These are phyloP conservation scores for Beauveria asiatica DNA, from an alignment of 2,329 filamentous ascomycete species.

Conservation along the genomic window DNA sequence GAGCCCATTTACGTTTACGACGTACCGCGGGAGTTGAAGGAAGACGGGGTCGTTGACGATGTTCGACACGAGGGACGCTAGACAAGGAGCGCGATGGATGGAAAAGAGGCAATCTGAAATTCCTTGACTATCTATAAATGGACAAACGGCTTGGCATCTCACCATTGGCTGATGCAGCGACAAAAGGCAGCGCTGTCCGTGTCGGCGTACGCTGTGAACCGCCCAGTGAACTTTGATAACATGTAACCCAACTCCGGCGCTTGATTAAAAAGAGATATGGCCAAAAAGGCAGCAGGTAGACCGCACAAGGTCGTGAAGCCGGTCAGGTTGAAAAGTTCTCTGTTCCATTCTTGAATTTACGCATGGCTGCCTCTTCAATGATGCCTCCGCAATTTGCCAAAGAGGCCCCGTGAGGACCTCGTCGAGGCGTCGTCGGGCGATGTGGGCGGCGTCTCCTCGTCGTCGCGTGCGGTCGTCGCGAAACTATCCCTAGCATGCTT, in stretches of 20 bases:
- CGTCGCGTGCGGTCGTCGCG: slow-evolving; percentile 15
- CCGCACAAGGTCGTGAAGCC: neutral
- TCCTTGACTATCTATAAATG: neutral
- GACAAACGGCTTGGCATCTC: neutral
- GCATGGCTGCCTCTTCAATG: neutral
- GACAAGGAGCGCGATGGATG: too few relatives aligned
- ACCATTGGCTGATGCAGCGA: neutral
- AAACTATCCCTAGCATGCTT: slow-evolving; percentile 34
- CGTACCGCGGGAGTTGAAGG: slow-evolving; percentile 64
- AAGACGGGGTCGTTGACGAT: neutral
- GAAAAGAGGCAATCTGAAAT: neutral
- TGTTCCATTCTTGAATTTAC: too few relatives aligned
- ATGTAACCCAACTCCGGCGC: slow-evolving; percentile 7
- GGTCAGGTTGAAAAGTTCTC: neutral
- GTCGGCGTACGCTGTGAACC: slow-evolving; percentile 7
- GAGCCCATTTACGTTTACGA: slow-evolving; percentile 73
- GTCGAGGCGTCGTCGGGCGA: slow-evolving; percentile 25
- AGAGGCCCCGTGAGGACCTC: slow-evolving; percentile 19
- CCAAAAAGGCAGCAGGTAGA: neutral
- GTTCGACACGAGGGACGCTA: neutral
- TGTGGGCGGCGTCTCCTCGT: slow-evolving; percentile 27
- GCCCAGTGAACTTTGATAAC: neutral
- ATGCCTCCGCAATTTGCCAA: slow-evolving; percentile 14
- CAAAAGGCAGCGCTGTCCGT: neutral
- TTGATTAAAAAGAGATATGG: neutral